phyloP scores from a whole-genome alignment of 1,284 basidiomycete species.

The Laetiporus sulphureus region DNA sequence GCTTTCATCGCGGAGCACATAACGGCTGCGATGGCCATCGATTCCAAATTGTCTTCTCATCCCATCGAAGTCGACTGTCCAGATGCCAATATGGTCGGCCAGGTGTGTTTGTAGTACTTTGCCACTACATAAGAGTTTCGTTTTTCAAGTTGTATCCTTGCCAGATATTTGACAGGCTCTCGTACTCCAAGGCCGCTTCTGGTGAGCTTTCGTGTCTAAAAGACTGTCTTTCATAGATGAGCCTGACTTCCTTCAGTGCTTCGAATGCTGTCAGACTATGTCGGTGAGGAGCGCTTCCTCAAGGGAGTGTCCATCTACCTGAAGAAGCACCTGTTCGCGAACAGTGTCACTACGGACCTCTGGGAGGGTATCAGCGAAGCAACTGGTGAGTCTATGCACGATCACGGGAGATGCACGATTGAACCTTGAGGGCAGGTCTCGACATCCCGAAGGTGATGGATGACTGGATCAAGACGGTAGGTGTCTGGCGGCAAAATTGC shows the following conservation, averaged over 20 bases:
- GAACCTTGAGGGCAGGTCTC: conserved; percentile 37
- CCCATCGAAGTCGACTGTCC: conserved; percentile 93
- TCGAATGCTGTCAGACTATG: conserved; percentile 86
- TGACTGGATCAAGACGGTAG: conserved; percentile 85
- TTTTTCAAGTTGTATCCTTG: background rate
- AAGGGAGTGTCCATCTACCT: conserved; percentile 90
- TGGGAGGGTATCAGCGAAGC: conserved; percentile 86
- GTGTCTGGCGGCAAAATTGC: background rate
- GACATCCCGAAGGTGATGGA: conserved; percentile 85
- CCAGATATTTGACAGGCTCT: conserved; percentile 82
- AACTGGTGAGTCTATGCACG: conserved; percentile 36
- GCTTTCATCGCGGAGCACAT: conserved; percentile 65
- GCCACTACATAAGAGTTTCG: background rate
- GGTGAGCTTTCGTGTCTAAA: conserved; percentile 33
- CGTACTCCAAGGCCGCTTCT: conserved; percentile 84
- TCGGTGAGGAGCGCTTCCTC: conserved; percentile 86
- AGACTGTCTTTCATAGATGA: background rate
- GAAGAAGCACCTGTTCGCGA: conserved; percentile 80
- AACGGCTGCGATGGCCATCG: conserved; percentile 72
- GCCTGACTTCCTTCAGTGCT: conserved; percentile 49
- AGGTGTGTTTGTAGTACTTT: background rate
- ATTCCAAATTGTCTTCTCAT: conserved; percentile 89
- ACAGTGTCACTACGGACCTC: conserved; percentile 83
- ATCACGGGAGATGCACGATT: background rate
- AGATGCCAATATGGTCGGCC: conserved; percentile 81